A percentile compares a stretch with the other conserved stretches of the same genome.
These are phyloP conservation scores for Mortierella sp. DNA, from an alignment of 371 early-diverging fungal genomes.

Conservation along the genomic window DNA sequence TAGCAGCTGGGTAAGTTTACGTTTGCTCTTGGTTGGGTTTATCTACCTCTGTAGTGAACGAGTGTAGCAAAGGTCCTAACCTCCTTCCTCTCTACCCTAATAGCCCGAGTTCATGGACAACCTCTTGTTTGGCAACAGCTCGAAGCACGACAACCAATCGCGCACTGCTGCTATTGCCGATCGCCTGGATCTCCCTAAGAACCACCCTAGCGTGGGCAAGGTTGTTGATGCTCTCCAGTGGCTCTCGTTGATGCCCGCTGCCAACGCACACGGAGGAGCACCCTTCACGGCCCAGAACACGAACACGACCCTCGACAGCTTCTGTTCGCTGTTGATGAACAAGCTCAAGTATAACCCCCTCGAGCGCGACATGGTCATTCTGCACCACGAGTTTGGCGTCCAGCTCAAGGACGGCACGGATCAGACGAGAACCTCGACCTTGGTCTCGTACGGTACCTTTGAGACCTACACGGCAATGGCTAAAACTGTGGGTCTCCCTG, in stretches of 20 bases:
- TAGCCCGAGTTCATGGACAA: slow-evolving; percentile 57
- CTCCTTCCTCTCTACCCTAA: background rate
- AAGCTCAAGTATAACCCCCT: slow-evolving; percentile 78
- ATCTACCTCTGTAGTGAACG: background rate
- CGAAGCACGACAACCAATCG: slow-evolving; percentile 40
- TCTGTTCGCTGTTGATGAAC: slow-evolving; percentile 79
- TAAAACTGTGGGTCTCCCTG: slow-evolving; percentile 90
- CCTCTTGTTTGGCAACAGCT: slow-evolving; percentile 40
- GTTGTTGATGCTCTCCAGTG: slow-evolving; percentile 60
- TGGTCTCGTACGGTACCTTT: slow-evolving; percentile 82
- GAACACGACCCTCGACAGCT: slow-evolving; percentile 74
- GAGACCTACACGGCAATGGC: slow-evolving; percentile 91
- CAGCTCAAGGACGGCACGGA: slow-evolving; percentile 66
- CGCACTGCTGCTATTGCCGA: slow-evolving; percentile 58
- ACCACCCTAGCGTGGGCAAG: slow-evolving; percentile 60
- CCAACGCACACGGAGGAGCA: slow-evolving; percentile 12
- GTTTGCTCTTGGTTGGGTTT: background rate
- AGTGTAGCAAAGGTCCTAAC: background rate
- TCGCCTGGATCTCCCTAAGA: slow-evolving; percentile 62
- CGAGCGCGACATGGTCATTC: slow-evolving; percentile 89
- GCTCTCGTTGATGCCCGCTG: slow-evolving; percentile 47
- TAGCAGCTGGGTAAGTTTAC: slow-evolving; percentile 62
- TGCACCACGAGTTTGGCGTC: slow-evolving; percentile 91
- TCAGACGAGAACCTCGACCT: slow-evolving; percentile 80
- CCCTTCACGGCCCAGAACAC: slow-evolving; percentile 47